Evolutionary conservation across 2,329 filamentous ascomycete genomes (phyloP), one percentile per base, ranked within the genome.

Genomic region (Cladosporium austrohemisphaericum): DNA sequence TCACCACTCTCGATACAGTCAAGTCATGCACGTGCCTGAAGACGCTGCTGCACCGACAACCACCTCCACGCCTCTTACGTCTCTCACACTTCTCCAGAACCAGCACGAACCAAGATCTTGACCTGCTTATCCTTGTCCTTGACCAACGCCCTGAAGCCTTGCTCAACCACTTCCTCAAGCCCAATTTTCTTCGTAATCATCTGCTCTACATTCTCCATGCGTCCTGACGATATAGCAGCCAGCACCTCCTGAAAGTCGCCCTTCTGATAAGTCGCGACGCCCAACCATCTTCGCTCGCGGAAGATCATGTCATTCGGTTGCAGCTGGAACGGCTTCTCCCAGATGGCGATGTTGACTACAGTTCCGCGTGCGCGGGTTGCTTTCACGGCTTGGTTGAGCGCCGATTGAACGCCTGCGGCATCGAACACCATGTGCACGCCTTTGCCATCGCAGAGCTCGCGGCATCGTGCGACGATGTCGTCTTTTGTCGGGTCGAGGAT

Each of bases 321-420:
- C 33, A 79, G 68, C 0, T 66, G 69, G 37, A 70, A 72, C n/a
- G 69, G 61, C 60, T 77, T 76, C 61, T 77, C 75, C 75, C 76
- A 78, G 29, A 80, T 74, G 7, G 76, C 77, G 44, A 79, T 76
- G 49, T 79, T 79, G 49, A 79, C 71, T 23, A 78, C 66, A 2
- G 74, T 77, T 3, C 76, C 76, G 35, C 74, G 59, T 10, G 74
- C 73, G 31, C 75, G 70, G 25, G 76, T 65, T 1, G 75, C 72
- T 31, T 71, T 67, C 10, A 79, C 66, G 1, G 74, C 76, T 45
- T 70, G 64, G 46, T 78, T 72, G 5, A 79, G 66, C 6, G 70
- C 74, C 4, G 68, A 58, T 56, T 79, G 77, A 10, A 79, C 74
- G 9, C 77, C 77, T 1, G 77, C 76, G 23, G 72, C 74, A 55